Conservation (phyloP, 345 rosid genomes). For the Rhodamnia argentea region DNA sequence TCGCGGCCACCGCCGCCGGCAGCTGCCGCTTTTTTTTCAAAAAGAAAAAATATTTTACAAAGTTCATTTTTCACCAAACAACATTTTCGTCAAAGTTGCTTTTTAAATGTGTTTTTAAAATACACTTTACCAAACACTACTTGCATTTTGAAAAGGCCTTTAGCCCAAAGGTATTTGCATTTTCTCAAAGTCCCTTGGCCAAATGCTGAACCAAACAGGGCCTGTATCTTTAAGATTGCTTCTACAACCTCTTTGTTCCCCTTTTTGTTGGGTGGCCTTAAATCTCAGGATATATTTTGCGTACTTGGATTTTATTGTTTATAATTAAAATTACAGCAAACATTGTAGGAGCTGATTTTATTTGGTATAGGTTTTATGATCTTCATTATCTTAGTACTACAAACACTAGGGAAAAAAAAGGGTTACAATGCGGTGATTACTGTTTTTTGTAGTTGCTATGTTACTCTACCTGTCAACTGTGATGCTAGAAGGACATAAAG, state of each 20-base stretch:
- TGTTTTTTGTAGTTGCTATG: neutral
- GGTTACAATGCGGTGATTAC: neutral
- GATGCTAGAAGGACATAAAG: neutral
- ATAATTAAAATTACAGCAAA: neutral
- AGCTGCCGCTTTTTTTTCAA: no score
- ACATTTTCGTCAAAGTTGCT: no score
- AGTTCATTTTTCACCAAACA: no score
- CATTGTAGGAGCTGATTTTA: neutral
- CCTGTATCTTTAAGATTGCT: neutral
- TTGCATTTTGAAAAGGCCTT: no score
- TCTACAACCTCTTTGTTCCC: neutral
- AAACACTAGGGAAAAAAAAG: neutral
- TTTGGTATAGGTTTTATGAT: neutral
- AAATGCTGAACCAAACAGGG: no score
- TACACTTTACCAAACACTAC: no score
- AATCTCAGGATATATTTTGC: neutral
- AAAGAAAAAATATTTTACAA: no score
- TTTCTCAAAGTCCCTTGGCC: no score
- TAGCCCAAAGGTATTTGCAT: no score
- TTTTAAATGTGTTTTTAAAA: no score
- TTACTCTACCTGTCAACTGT: neutral
- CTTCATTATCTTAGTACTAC: neutral
- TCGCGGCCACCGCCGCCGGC: no score
- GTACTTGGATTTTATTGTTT: neutral
- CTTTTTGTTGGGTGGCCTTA: neutral